Evolutionary conservation across 495 filamentous ascomycete species (phyloP).

Genomic region (Penicillium soppii): DNA sequence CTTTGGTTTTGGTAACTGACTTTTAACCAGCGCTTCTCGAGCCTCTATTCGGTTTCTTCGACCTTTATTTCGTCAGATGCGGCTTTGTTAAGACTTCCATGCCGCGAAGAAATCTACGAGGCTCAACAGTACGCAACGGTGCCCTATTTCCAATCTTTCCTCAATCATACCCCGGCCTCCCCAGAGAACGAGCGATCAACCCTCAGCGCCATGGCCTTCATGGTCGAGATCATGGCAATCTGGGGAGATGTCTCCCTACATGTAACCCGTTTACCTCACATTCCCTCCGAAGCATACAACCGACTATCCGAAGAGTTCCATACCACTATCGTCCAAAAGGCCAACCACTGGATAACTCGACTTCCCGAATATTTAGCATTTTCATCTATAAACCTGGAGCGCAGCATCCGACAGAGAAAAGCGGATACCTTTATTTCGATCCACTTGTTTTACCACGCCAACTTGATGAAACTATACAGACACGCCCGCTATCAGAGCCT

Average conservation of each 20-base stretch:
- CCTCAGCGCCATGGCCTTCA: slow-evolving; percentile 57
- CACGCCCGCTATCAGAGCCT: slow-evolving; percentile 48
- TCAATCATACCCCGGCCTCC: slow-evolving; percentile 28
- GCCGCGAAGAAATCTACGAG: slow-evolving; percentile 57
- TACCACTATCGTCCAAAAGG: slow-evolving; percentile 40
- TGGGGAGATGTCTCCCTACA: slow-evolving; percentile 64
- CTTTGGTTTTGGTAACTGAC: neutral
- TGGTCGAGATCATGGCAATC: slow-evolving; percentile 59
- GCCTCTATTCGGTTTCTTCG: slow-evolving; percentile 49
- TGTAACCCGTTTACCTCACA: slow-evolving; percentile 54
- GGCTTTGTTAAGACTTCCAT: slow-evolving; percentile 62
- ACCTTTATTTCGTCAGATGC: slow-evolving; percentile 49
- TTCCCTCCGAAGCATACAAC: slow-evolving; percentile 41
- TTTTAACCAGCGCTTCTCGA: slow-evolving; percentile 49
- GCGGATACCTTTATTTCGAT: slow-evolving; percentile 55
- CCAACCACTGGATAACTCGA: slow-evolving; percentile 49
- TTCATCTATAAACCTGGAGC: slow-evolving; percentile 50
- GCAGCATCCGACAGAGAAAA: slow-evolving; percentile 43
- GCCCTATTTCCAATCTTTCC: slow-evolving; percentile 56
- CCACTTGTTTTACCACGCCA: slow-evolving; percentile 61
- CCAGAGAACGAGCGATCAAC: slow-evolving; percentile 30
- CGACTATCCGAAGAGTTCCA: slow-evolving; percentile 52
- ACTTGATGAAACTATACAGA: slow-evolving; percentile 61
- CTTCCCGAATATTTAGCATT: slow-evolving; percentile 49
- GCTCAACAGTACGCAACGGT: slow-evolving; percentile 48